Conservation (phyloP, 2,329 filamentous ascomycete species). For the Xylariaceae sp. region DNA sequence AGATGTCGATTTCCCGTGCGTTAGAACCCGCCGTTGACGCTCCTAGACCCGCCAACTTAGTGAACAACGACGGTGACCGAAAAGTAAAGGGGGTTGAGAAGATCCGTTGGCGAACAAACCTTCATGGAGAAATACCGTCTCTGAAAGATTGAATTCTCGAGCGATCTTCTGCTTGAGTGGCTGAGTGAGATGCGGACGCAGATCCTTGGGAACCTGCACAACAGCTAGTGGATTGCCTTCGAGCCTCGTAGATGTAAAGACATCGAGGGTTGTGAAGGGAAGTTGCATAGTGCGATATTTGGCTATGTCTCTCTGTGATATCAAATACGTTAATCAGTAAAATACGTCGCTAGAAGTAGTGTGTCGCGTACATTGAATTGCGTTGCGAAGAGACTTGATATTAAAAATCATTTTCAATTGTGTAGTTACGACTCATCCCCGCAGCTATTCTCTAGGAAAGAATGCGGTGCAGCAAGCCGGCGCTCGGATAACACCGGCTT, state of each 20-base stretch:
- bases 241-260: constrained; percentile 51
- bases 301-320: too few species aligned
- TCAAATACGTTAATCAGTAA: too few species aligned
- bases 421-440: too few species aligned
- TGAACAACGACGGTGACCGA: constrained; percentile 20
- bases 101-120: constrained; percentile 9
- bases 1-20: constrained; percentile 53
- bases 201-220: constrained; percentile 46
- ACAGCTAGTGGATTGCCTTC: constrained; percentile 59
- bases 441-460: too few species aligned
- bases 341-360: too few species aligned
- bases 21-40: constrained; percentile 30
- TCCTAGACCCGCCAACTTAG: constrained; percentile 28
- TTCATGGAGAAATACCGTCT: constrained; percentile 60
- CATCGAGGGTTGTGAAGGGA: constrained; percentile 52
- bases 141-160: constrained; percentile 60
- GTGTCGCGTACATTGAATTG: too few species aligned
- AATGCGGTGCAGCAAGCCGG: too few species aligned
- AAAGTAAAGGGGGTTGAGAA: neutral
- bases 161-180: constrained; percentile 55
- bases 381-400: too few species aligned
- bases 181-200: constrained; percentile 39
- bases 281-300: constrained; percentile 30
- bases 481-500: too few species aligned
- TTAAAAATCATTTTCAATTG: too few species aligned